phyloP scores from a whole-genome alignment of 1,284 basidiomycete species.

The Afroboletus lepidellus region DNA sequence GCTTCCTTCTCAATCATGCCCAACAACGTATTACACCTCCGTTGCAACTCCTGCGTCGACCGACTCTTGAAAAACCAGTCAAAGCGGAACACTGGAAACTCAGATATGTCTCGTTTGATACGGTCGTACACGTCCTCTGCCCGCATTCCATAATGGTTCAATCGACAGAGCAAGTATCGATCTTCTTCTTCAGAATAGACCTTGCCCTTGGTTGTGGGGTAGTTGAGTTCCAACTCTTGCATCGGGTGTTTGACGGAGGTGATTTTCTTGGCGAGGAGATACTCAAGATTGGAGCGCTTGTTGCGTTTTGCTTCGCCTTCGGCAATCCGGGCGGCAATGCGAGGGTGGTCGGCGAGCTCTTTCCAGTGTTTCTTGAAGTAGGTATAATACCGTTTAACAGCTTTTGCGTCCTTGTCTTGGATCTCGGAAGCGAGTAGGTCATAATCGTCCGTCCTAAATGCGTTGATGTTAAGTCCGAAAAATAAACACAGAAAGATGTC shows the following conservation, averaged over 20 bases:
- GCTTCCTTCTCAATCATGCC: conserved; percentile 93
- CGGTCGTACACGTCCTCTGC: conserved; percentile 92
- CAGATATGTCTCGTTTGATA: conserved; percentile 95
- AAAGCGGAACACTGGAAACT: conserved; percentile 96
- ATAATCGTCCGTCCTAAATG: conserved; percentile 70
- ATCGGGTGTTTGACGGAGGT: conserved; percentile 81
- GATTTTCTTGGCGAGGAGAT: conserved; percentile 66
- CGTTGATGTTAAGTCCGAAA: not conserved
- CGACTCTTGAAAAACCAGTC: conserved; percentile 99
- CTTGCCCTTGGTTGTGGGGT: conserved; percentile 94
- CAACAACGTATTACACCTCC: conserved; percentile 87
- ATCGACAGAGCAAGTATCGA: conserved; percentile 87
- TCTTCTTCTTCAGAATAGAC: conserved; percentile 97
- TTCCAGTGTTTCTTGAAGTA: conserved; percentile 92
- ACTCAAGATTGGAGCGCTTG: conserved; percentile 83
- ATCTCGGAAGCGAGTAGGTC: conserved; percentile 85
- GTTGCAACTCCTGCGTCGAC: conserved; percentile 86
- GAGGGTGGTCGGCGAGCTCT: conserved; percentile 75
- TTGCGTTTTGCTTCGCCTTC: conserved; percentile 85
- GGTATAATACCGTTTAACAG: conserved; percentile 79
- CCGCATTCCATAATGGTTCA: conserved; percentile 91
- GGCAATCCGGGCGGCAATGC: conserved; percentile 76
- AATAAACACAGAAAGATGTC: not conserved
- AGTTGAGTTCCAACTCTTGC: conserved; percentile 93
- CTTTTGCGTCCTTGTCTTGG: conserved; percentile 80